Evolutionary conservation across 495 filamentous ascomycete species (phyloP).

Genomic region (Tuber indicum): DNA sequence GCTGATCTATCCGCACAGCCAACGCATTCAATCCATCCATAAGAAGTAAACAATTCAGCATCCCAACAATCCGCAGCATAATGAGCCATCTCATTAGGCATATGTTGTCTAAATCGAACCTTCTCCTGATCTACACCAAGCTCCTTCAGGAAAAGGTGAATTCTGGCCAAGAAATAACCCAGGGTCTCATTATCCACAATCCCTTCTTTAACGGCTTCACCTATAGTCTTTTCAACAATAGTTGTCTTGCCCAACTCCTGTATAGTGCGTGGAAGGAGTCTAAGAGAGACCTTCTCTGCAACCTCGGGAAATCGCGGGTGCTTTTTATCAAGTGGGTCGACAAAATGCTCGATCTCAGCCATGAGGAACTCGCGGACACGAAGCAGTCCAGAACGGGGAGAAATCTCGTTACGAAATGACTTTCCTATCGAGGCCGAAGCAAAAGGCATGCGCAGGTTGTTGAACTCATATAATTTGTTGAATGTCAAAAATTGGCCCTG

Average conservation of each 20-base stretch:
- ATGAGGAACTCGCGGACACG: conserved; percentile 75
- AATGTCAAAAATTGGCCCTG: conserved; percentile 74
- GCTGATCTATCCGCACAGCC: conserved; percentile 64
- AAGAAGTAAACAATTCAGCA: conserved; percentile 58
- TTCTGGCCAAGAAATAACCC: conserved; percentile 62
- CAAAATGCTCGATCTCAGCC: conserved; percentile 78
- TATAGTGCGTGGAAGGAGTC: conserved; percentile 54
- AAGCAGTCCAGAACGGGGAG: conserved; percentile 64
- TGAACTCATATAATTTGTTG: conserved; percentile 69
- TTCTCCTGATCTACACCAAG: conserved; percentile 58
- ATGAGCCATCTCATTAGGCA: conserved; percentile 69
- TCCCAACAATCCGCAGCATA: conserved; percentile 68
- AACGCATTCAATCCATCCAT: conserved; percentile 67
- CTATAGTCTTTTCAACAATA: conserved; percentile 52
- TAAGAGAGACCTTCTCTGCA: conserved; percentile 54
- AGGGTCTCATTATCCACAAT: conserved; percentile 65
- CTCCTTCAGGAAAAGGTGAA: conserved; percentile 57
- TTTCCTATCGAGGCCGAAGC: conserved; percentile 71
- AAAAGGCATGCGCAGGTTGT: conserved; percentile 66
- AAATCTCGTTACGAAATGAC: conserved; percentile 76
- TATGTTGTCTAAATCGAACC: conserved; percentile 63
- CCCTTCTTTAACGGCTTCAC: conserved; percentile 54
- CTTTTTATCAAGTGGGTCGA: conserved; percentile 68
- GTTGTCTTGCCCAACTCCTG: conserved; percentile 57
- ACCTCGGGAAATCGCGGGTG: conserved; percentile 64